A percentile compares a stretch with the other conserved stretches of the same genome.
Evolutionary conservation across 2,329 filamentous ascomycete species (phyloP).

Genomic region (Rasamsonia emersonii): DNA sequence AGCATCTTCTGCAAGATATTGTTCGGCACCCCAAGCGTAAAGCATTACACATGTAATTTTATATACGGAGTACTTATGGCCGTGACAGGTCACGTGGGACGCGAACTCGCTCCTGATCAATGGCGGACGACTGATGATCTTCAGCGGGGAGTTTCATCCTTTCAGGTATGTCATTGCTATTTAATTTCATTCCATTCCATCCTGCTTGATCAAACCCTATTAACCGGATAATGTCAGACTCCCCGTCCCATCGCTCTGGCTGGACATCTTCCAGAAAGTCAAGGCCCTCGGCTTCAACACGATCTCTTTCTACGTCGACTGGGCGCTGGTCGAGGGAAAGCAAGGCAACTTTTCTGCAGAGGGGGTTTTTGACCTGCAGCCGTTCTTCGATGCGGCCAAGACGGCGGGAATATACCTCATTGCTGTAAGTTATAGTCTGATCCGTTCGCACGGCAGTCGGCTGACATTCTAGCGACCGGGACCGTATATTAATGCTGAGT

Average conservation of each 20-base stretch:
- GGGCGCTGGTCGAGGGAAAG: constrained; percentile 68
- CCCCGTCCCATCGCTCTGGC: constrained; percentile 54
- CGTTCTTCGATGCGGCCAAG: constrained; percentile 67
- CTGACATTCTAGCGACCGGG: no score
- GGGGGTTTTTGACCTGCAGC: constrained; percentile 62
- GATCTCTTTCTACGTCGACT: constrained; percentile 71
- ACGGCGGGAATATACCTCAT: constrained; percentile 69
- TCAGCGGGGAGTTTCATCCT: constrained; percentile 66
- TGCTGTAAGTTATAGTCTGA: no score
- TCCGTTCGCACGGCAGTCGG: no score
- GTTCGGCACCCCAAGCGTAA: no score
- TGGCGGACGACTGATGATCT: constrained; percentile 62
- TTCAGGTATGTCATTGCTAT: constrained; percentile 39
- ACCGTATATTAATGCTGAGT: constrained; percentile 73
- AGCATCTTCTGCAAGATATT: no score
- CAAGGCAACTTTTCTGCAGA: constrained; percentile 60
- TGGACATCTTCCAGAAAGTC: constrained; percentile 75
- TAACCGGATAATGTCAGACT: no score
- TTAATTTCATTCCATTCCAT: background rate
- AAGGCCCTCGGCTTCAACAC: constrained; percentile 72
- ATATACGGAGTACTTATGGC: no score
- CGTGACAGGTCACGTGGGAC: constrained; percentile 66
- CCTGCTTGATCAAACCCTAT: background rate
- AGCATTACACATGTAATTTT: no score
- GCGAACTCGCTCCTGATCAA: constrained; percentile 61